These are phyloP conservation scores for Ceratobasidium sp. DNA, from an alignment of 1,284 basidiomycete species.

Conservation along the genomic window DNA sequence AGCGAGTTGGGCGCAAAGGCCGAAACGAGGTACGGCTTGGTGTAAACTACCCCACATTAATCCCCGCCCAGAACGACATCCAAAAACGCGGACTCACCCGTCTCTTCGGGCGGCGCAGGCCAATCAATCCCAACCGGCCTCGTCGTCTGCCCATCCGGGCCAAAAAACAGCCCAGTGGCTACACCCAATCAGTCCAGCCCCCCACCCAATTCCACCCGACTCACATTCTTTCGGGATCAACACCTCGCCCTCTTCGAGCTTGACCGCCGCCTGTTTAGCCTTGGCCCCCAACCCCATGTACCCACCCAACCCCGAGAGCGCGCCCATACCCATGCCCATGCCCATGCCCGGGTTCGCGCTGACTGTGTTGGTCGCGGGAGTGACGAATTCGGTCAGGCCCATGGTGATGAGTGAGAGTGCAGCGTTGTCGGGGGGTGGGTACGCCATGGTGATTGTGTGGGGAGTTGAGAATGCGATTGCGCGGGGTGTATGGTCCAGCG, in stretches of 20 bases:
- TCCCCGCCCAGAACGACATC: background rate
- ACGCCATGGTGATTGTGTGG: constrained; percentile 74
- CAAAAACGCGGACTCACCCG: constrained; percentile 56
- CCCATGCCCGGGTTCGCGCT: constrained; percentile 25
- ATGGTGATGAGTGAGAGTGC: constrained; percentile 71
- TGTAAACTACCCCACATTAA: constrained; percentile 59
- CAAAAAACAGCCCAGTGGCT: constrained; percentile 80
- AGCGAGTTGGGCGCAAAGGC: constrained; percentile 73
- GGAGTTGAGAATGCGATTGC: constrained; percentile 71
- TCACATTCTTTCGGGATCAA: constrained; percentile 82
- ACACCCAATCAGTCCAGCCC: background rate
- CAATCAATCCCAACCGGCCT: constrained; percentile 70
- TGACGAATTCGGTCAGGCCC: constrained; percentile 62
- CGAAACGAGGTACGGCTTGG: constrained; percentile 86
- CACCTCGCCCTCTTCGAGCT: constrained; percentile 68
- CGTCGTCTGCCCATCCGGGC: constrained; percentile 69
- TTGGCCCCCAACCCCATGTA: constrained; percentile 86
- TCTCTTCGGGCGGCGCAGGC: constrained; percentile 82
- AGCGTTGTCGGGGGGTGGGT: constrained; percentile 75
- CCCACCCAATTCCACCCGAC: constrained; percentile 44
- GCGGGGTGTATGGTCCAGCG: constrained; percentile 85
- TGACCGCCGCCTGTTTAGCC: constrained; percentile 67
- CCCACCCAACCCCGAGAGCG: constrained; percentile 79
- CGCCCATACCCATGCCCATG: constrained; percentile 65
- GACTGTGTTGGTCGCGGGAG: constrained; percentile 55